phyloP scores from a whole-genome alignment of 257 asterid genomes.

The Cruciata laevipes region DNA sequence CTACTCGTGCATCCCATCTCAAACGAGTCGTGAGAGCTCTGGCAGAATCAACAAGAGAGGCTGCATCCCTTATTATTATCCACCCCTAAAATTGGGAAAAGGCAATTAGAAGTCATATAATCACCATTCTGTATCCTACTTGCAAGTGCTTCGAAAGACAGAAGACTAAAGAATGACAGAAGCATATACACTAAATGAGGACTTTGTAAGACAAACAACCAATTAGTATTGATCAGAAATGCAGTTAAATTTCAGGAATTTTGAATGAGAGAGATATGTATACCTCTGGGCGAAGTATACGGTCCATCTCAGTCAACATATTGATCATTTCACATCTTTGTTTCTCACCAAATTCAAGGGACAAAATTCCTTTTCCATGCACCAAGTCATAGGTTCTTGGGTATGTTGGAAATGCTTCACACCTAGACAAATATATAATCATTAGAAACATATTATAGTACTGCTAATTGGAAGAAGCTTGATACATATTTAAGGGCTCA shows the following conservation, averaged over 20 bases:
- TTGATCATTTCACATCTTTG: conserved; percentile 74
- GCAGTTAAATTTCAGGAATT: neutral
- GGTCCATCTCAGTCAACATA: conserved; percentile 80
- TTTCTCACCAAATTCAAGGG: conserved; percentile 71
- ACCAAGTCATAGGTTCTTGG: conserved; percentile 97
- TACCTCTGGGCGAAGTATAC: conserved; percentile 99
- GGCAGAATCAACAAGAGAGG: conserved; percentile 64
- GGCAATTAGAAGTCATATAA: neutral
- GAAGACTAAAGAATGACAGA: neutral
- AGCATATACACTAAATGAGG: neutral
- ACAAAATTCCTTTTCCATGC: conserved; percentile 83
- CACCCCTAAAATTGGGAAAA: conserved; percentile 59
- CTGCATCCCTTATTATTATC: conserved; percentile 68
- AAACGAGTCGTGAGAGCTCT: conserved; percentile 67
- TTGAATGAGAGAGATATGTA: conserved; percentile 6
- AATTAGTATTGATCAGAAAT: neutral
- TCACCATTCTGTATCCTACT: neutral
- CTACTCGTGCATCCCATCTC: conserved; percentile 96
- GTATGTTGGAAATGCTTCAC: conserved; percentile 93
- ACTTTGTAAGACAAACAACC: neutral
- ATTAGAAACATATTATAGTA: conserved; percentile 12
- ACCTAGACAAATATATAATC: conserved; percentile 42
- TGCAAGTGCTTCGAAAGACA: neutral
- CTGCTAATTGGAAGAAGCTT: conserved; percentile 1
- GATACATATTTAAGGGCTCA: neutral